Conservation (phyloP, 2,329 filamentous ascomycete species). For the Chrysoporthe puriensis region DNA sequence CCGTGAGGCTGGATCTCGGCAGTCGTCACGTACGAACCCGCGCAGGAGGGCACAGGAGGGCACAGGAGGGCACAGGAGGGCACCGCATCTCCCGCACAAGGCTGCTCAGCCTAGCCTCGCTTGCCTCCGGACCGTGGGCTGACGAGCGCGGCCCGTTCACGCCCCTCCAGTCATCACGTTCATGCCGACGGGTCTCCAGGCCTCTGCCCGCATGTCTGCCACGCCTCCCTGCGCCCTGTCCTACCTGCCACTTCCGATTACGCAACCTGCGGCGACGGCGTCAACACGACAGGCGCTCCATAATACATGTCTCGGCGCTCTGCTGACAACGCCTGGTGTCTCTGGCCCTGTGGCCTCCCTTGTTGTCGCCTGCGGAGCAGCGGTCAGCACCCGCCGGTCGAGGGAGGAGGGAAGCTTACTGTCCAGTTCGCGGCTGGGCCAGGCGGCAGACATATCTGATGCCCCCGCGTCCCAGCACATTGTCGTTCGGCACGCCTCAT, state of each 20-base stretch:
- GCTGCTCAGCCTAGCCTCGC: background rate
- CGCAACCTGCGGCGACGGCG: conserved; percentile 7
- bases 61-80: background rate
- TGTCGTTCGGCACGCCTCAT: background rate
- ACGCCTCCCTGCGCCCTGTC: background rate
- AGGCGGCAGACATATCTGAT: background rate
- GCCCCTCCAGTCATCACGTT: background rate
- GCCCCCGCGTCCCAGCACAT: background rate
- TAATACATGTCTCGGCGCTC: background rate
- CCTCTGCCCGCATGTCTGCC: background rate
- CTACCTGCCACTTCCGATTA: background rate
- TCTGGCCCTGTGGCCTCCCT: background rate
- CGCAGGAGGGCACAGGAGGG: background rate
- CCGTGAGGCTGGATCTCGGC: background rate
- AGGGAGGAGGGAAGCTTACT: background rate
- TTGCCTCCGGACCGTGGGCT: background rate
- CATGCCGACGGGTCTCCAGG: background rate
- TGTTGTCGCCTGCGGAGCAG: background rate
- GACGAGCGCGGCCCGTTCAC: background rate
- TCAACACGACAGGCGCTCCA: conserved; percentile 8
- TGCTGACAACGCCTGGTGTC: background rate
- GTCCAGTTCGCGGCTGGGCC: background rate
- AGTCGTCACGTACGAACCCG: background rate
- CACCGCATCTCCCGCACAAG: background rate
- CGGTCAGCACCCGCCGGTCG: background rate